These are phyloP conservation scores for Neonectria sp. DNA, from an alignment of 2,329 filamentous ascomycete genomes.

Conservation along the genomic window DNA sequence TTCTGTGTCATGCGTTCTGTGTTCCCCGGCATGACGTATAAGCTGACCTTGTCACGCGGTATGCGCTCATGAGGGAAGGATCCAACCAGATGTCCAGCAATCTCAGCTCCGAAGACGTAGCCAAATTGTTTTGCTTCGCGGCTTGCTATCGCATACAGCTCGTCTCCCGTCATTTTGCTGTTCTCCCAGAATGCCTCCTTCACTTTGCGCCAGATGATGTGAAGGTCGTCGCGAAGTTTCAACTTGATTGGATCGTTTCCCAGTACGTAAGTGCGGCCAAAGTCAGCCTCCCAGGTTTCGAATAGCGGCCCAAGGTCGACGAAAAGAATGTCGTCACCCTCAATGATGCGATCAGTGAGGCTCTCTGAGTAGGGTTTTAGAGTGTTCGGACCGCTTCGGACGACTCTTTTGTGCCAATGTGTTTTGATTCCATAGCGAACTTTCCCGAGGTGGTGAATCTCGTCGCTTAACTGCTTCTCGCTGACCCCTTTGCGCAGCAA, in stretches of 20 bases:
- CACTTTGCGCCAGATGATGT: conserved; percentile 62
- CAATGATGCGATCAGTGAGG: conserved; percentile 63
- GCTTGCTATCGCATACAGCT: conserved; percentile 62
- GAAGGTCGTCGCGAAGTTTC: conserved; percentile 60
- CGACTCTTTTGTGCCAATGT: conserved; percentile 68
- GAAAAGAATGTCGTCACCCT: conserved; percentile 65
- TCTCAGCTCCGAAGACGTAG: conserved; percentile 59
- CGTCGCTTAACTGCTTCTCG: conserved; percentile 62
- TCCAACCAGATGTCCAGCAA: conserved; percentile 65
- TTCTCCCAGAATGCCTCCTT: conserved; percentile 56
- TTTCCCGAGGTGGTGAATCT: conserved; percentile 58
- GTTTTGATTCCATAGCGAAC: conserved; percentile 57
- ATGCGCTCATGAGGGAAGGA: conserved; percentile 67
- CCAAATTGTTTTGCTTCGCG: conserved; percentile 56
- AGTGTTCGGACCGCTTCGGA: conserved; percentile 66
- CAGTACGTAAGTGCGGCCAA: conserved; percentile 67
- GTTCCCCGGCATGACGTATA: too few species aligned
- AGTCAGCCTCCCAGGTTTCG: conserved; percentile 68
- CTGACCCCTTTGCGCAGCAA: conserved; percentile 63
- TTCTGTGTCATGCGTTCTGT: conserved; percentile 52
- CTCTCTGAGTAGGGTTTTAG: conserved; percentile 63
- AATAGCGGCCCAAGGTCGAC: conserved; percentile 68
- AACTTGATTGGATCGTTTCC: conserved; percentile 62
- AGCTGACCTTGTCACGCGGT: conserved; percentile 58
- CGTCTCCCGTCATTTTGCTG: conserved; percentile 62